Evolutionary conservation across 805 yeast species (phyloP), one percentile per base, ranked within the genome.

Genomic region (Hanseniaspora vineae): DNA sequence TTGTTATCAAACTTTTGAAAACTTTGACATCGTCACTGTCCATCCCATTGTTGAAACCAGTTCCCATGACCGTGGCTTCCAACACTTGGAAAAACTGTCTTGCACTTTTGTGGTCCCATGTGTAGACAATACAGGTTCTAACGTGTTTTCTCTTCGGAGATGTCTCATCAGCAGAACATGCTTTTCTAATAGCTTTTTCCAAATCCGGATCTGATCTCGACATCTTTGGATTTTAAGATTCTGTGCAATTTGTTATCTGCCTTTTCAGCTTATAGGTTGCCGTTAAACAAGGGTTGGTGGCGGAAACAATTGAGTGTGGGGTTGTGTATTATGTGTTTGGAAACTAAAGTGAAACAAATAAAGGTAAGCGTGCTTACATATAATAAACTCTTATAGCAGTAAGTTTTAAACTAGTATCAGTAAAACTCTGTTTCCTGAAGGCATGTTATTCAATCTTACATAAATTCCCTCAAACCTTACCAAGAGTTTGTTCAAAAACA

Each of bases 61-160:
- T 33, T 5, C 20, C 18, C 18, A 23, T n/a, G 14, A 42, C n/a
- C 52, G 80, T 78, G 46, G 82, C 65, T 63, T 84, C 86, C 52
- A 90, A 69, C 1, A 81, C 79, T 56, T 84, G 79, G 90, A 96
- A 90, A 57, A 89, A 84, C 10, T 84, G 85, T 49, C 78, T 73
- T 3, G 94, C 79, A 39, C 86, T 78, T 60, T 84, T 82, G 58
- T 86, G 90, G 64, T 92, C 98, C 96, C 97, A 90, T 0, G 97
- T 87, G 65, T 82, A 89, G 37, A 90, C 95, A 51, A 89, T 89
- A 68, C 96, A 87, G 1, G 95, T 87, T 58, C 98, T 73, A 6
- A 90, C 97, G 66, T 90, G 98, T 63, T 90, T 90, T 55, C 98
- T 73, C 65, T 90, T 90, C 1, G 98, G 97, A 0, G 97, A 95